Conservation (phyloP, 2,329 filamentous ascomycete species). For the Periconia sp. region DNA sequence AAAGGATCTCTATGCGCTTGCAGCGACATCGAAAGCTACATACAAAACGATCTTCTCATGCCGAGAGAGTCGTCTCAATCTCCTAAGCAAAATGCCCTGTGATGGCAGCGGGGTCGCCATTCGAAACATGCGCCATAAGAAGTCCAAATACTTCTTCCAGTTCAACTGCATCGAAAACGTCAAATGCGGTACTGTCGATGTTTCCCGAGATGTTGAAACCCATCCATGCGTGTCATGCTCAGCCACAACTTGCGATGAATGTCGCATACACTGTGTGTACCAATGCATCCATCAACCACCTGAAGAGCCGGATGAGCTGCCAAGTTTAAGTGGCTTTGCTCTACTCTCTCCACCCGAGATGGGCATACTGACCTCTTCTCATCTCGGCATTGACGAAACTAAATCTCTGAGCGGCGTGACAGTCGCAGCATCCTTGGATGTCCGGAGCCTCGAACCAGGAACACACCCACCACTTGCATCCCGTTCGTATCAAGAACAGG, state of each 20-base stretch:
- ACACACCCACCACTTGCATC: too few species aligned
- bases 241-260: constrained; percentile 42
- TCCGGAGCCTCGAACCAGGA: constrained; percentile 6
- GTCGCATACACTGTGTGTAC: constrained; percentile 42
- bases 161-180: constrained; percentile 30
- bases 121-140: constrained; percentile 25
- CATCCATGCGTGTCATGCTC: constrained; percentile 33
- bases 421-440: too few species aligned
- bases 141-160: constrained; percentile 29
- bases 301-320: constrained; percentile 33
- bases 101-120: constrained; percentile 33
- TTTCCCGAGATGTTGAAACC: constrained; percentile 16
- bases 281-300: constrained; percentile 34
- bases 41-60: constrained; percentile 30
- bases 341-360: constrained; percentile 32
- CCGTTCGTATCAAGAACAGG: too few species aligned
- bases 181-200: constrained; percentile 23
- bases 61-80: constrained; percentile 28
- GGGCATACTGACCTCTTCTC: constrained; percentile 35
- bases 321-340: constrained; percentile 38
- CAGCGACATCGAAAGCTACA: constrained; percentile 31
- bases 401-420: neutral
- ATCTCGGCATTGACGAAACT: constrained; percentile 17
- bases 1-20: constrained; percentile 35
- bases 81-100: constrained; percentile 34